phyloP scores from a whole-genome alignment of 2,329 filamentous ascomycete genomes.

The Albifimbria verrucaria region DNA sequence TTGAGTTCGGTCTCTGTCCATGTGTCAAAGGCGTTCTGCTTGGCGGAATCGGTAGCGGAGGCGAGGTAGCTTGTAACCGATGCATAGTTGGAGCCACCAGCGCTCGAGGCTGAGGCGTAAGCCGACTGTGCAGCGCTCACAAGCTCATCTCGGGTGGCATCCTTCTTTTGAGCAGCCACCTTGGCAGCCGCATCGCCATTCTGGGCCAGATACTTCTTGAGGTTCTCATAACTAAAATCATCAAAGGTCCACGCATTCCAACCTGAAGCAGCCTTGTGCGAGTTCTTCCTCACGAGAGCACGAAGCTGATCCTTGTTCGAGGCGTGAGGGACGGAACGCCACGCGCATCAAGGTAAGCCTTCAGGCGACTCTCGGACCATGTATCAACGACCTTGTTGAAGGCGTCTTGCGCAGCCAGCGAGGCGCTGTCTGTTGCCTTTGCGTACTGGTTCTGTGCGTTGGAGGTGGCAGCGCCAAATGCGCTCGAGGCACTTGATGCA shows the following conservation, averaged over 20 bases:
- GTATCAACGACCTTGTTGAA: conserved; percentile 60
- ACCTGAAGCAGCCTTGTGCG: conserved; percentile 65
- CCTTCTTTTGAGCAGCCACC: conserved; percentile 59
- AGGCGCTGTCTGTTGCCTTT: conserved; percentile 68
- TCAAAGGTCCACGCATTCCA: conserved; percentile 78
- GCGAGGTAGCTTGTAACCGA: conserved; percentile 70
- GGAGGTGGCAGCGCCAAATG: conserved; percentile 69
- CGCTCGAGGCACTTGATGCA: conserved; percentile 53
- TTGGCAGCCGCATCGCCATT: conserved; percentile 54
- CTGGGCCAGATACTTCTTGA: conserved; percentile 55
- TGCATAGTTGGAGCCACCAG: conserved; percentile 57
- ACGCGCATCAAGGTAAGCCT: conserved; percentile 74
- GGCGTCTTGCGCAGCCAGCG: conserved; percentile 59
- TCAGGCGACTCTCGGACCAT: conserved; percentile 76
- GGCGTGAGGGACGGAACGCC: conserved; percentile 71
- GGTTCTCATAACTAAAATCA: conserved; percentile 68
- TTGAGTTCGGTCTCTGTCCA: conserved; percentile 76
- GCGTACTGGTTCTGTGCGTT: conserved; percentile 74
- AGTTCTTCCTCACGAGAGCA: conserved; percentile 69
- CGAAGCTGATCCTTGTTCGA: conserved; percentile 71
- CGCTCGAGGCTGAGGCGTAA: conserved; percentile 56
- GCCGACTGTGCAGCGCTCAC: conserved; percentile 60
- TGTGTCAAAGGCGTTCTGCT: conserved; percentile 64
- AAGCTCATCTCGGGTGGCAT: conserved; percentile 70
- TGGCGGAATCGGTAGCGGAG: conserved; percentile 61